Evolutionary conservation across 2,329 filamentous ascomycete genomes (phyloP).

Genomic region (Pestalotiopsis sp.): DNA sequence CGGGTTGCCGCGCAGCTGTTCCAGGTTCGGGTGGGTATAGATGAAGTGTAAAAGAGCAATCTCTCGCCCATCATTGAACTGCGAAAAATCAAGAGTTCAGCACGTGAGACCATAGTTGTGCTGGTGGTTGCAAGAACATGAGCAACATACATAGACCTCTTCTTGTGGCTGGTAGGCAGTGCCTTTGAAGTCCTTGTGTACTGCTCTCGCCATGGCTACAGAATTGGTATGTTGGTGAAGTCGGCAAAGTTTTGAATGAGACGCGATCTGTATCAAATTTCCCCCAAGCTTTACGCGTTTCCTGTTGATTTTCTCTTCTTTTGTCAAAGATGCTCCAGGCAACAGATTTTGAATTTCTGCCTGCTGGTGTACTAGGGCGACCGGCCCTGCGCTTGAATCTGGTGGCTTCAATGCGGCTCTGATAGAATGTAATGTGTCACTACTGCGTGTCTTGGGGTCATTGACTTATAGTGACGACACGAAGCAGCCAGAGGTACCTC

Average conservation of each 20-base stretch:
- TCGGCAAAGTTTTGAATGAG: neutral
- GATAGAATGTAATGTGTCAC: constrained; percentile 18
- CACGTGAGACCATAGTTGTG: neutral
- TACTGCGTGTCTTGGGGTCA: constrained; percentile 23
- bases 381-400: neutral
- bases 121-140: neutral
- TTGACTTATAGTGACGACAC: constrained; percentile 18
- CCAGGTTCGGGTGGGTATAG: constrained; percentile 62
- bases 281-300: neutral
- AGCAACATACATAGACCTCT: constrained; percentile 36
- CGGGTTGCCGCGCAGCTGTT: constrained; percentile 66
- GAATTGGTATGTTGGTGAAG: neutral
- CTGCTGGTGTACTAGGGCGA: neutral
- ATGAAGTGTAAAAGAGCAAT: constrained; percentile 73
- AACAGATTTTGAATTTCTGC: neutral
- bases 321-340: neutral
- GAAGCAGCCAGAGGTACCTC: neutral
- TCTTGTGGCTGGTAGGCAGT: constrained; percentile 45
- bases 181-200: constrained; percentile 32
- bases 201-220: neutral
- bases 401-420: neutral
- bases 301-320: neutral
- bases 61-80: constrained; percentile 74
- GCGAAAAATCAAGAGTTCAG: neutral
- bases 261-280: neutral